Evolutionary conservation across 495 filamentous ascomycete species (phyloP).

Genomic region (Physcia stellaris): DNA sequence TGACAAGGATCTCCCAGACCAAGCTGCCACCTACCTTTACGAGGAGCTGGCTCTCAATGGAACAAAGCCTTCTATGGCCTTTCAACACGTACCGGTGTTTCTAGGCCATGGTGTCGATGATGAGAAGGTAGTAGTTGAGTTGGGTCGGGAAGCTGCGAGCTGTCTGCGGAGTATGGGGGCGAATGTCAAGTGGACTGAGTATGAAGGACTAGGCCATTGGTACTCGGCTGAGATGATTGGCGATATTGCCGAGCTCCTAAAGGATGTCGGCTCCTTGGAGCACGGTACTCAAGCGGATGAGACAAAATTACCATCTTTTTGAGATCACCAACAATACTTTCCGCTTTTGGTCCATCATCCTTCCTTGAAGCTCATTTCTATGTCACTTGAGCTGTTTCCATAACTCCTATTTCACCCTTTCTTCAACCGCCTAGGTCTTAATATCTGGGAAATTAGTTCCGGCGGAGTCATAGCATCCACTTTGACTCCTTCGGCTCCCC

Average conservation of each 20-base stretch:
- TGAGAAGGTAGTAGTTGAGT: conserved; percentile 25
- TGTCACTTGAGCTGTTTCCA: too few species aligned
- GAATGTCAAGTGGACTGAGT: conserved; percentile 30
- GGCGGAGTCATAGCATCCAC: too few species aligned
- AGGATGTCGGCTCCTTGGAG: too few species aligned
- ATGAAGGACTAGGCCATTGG: conserved; percentile 37
- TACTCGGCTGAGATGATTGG: conserved; percentile 19
- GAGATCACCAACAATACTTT: too few species aligned
- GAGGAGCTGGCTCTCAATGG: neutral
- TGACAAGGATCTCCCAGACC: neutral
- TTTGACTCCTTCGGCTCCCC: too few species aligned
- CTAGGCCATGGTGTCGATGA: conserved; percentile 36
- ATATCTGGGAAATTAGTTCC: too few species aligned
- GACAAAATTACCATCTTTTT: too few species aligned
- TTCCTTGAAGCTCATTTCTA: too few species aligned
- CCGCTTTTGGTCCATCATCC: too few species aligned
- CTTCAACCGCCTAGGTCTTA: too few species aligned
- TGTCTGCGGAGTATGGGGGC: conserved; percentile 24
- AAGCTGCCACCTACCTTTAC: neutral
- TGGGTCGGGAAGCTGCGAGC: conserved; percentile 24
- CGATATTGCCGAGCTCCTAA: neutral
- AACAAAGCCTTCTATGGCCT: neutral
- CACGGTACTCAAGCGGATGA: too few species aligned
- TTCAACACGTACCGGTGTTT: conserved; percentile 26
- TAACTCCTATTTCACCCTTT: too few species aligned